Evolutionary conservation across 768 basidiomycete species (phyloP), one percentile per base, ranked within the genome.

Genomic region (Cystofilobasidium macerans): DNA sequence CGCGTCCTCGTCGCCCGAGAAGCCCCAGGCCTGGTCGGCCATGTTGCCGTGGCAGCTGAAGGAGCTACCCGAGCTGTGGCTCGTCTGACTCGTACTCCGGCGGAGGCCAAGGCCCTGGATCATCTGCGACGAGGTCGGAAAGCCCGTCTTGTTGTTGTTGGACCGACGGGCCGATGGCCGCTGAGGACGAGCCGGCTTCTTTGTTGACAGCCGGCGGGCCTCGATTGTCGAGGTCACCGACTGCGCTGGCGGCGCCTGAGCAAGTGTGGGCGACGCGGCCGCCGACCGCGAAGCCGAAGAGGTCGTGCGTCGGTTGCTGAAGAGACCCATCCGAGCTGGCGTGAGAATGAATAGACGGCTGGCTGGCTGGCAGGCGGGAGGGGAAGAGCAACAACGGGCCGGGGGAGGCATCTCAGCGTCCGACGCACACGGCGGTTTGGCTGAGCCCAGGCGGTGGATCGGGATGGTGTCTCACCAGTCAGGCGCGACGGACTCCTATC

Each of bases 141-240:
- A 54, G 51, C 51, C 51, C 26, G 51, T 6, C 51, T 54, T 54
- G 30, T 47, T 47, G 45, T n/a, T 24, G 45, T 24, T 47, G 45
- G 45, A 42, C 42, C 42, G 42, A 18, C 42, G 42, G 9, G 42
- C 14, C 9, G 42, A 18, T 20, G 42, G 42, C 42, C 45, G 14
- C 45, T 47, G 22, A 4, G 7, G 45, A 7, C 24, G 22, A 8
- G 6, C 2, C 8, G 2, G 28, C 51, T 54, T 54, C 51, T 54
- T 54, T 7, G 51, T 5, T 30, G 51, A 54, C 28, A 54, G 28
- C 28, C 51, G 51, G 28, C 32, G 28, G 28, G 3, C 14, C 28
- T 11, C 18, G 14, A 5, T n/a, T 8, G 28, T 26, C n/a, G 48
- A 3, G 5, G 42, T 16, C 42, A n/a, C 45, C 13, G 45, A 20